Evolutionary conservation across 2,329 filamentous ascomycete species (phyloP).

Genomic region (Pseudocercospora ulei): DNA sequence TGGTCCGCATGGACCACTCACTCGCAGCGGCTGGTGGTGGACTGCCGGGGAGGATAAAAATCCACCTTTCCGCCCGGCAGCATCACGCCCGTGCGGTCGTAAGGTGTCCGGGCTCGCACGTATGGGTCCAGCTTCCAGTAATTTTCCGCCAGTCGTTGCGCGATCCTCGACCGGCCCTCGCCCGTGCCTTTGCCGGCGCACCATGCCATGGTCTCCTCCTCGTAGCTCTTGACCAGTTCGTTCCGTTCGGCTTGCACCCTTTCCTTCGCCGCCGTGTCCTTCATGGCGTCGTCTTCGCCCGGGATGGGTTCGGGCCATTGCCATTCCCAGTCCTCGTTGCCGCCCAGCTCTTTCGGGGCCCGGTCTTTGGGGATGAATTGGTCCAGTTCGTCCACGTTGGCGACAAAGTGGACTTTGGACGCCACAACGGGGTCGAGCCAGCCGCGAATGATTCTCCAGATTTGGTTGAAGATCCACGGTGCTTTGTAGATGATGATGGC

Average conservation of each 20-base stretch:
- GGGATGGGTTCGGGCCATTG: slow-evolving; percentile 64
- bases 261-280: slow-evolving; percentile 52
- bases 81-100: slow-evolving; percentile 71
- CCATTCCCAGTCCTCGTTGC: slow-evolving; percentile 76
- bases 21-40: not conserved
- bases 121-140: slow-evolving; percentile 92
- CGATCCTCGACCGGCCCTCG: slow-evolving; percentile 30
- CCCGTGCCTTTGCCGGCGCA: slow-evolving; percentile 45
- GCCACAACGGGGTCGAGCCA: slow-evolving; percentile 98
- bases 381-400: slow-evolving; percentile 66
- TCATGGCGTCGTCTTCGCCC: slow-evolving; percentile 69
- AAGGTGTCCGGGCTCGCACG: slow-evolving; percentile 68
- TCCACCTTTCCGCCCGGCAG: slow-evolving; percentile 56
- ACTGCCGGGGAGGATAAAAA: slow-evolving; percentile 50
- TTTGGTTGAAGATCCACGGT: slow-evolving; percentile 95
- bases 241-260: slow-evolving; percentile 55
- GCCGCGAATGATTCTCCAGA: slow-evolving; percentile 89
- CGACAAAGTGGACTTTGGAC: slow-evolving; percentile 86
- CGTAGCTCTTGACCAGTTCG: slow-evolving; percentile 60
- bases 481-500: slow-evolving; percentile 88
- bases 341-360: slow-evolving; percentile 75
- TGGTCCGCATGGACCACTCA: too few relatives aligned
- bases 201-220: slow-evolving; percentile 67
- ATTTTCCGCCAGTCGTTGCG: slow-evolving; percentile 52
- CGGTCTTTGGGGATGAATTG: slow-evolving; percentile 61